Evolutionary conservation across 2,329 filamentous ascomycete species (phyloP), one percentile per base, ranked within the genome.

Genomic region (Pseudopithomyces maydicus): DNA sequence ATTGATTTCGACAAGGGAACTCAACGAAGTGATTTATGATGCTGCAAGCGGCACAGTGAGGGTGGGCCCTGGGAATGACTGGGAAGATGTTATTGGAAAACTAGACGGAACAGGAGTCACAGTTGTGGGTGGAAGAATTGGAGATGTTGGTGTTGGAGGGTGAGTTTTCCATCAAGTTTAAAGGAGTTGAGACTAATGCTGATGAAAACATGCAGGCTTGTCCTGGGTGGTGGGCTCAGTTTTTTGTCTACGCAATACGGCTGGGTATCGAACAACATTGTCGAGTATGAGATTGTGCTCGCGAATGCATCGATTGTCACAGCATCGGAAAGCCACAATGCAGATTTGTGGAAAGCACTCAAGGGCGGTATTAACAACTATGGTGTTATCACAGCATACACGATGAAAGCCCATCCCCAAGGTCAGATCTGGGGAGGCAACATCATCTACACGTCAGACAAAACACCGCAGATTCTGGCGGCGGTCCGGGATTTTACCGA

Each of bases 401-500:
- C 60, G 5, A 63, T 70, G 56, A 51, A 65, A 19, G 67, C 65
- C 2, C 65, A 71, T 47, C 63, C 61, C 7, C 62, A 66, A 39
- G 65, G 64, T 22, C 53, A 70, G 60, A 62, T 81, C 45, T 82
- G 81, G 81, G 79, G 79, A 49, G 80, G 80, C 17, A 77, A 76
- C 64, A 73, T 77, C 23, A 54, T 80, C 45, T 80, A 78, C 64
- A 65, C 67, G 3, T 56, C 68, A 14, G 71, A 78, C 63, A 72
- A 80, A 56, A 75, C 78, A 0, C 61, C 72, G 1, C 57, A 68
- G 6, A 54, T 87, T 3, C 72, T 85, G 15, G 69, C 69, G 1
- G 82, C 82, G 1, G 67, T 82, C 6, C 78, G 79, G 29, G 79
- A 85, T 67, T 86, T 86, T 62, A 84, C 83, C 3, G 78, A 81